Evolutionary conservation across 805 yeast genomes (phyloP).

Genomic region (Ogataea angusta): DNA sequence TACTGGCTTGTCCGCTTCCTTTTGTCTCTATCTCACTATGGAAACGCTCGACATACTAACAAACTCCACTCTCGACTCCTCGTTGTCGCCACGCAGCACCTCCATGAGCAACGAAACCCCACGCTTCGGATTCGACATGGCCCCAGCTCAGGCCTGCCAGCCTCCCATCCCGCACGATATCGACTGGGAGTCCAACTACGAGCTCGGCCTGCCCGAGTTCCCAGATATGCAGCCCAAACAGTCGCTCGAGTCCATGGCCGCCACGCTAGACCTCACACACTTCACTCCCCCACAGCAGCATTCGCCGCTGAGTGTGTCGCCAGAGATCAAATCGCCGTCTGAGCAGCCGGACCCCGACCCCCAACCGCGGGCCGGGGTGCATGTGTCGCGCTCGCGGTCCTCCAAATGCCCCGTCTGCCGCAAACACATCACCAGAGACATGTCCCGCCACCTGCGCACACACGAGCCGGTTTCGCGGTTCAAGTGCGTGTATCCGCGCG

Average conservation of each 20-base stretch:
- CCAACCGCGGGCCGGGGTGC: neutral
- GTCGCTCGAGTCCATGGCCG: neutral
- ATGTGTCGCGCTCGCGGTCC: conserved; percentile 2
- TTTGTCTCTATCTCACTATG: neutral
- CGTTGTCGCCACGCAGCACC: neutral
- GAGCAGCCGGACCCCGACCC: neutral
- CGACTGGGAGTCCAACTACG: conserved; percentile 4
- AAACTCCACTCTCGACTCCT: neutral
- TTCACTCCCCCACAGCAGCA: neutral
- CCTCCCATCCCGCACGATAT: conserved; percentile 13
- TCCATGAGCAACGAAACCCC: conserved; percentile 1
- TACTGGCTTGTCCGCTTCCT: neutral
- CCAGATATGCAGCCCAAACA: neutral
- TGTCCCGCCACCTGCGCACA: conserved; percentile 60
- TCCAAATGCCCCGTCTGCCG: conserved; percentile 49
- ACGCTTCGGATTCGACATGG: conserved; percentile 17
- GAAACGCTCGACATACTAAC: conserved; percentile 3
- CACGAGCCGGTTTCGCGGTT: conserved; percentile 58
- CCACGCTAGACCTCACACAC: neutral
- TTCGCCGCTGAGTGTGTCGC: conserved; percentile 5
- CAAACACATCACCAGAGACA: conserved; percentile 53
- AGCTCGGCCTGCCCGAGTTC: neutral
- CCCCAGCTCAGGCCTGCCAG: conserved; percentile 24
- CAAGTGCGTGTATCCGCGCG: conserved; percentile 53
- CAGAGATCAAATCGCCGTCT: neutral